phyloP scores from a whole-genome alignment of 2,329 filamentous ascomycete genomes.

The Penicillium vulpinum region DNA sequence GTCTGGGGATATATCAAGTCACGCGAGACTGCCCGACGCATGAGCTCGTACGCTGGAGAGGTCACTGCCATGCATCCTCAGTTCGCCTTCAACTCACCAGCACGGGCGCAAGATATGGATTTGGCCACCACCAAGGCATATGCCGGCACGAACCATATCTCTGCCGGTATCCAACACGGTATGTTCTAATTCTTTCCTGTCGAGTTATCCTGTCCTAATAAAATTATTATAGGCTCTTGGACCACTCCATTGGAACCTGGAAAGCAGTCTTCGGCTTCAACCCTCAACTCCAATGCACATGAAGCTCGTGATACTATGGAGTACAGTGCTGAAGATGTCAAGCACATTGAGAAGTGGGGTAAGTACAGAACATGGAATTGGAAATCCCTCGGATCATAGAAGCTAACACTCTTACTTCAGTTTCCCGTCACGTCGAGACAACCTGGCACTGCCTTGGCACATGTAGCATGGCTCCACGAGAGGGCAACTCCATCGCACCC shows the following conservation, averaged over 20 bases:
- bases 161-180: constrained; percentile 71
- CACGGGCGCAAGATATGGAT: constrained; percentile 70
- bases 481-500: constrained; percentile 78
- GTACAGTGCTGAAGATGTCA: constrained; percentile 58
- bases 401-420: constrained; percentile 25
- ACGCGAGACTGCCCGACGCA: constrained; percentile 74
- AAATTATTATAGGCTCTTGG: constrained; percentile 54
- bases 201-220: neutral
- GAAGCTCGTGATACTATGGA: constrained; percentile 62
- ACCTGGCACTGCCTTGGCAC: constrained; percentile 71
- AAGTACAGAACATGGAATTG: constrained; percentile 7
- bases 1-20: constrained; percentile 84
- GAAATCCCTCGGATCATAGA: neutral
- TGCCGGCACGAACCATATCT: constrained; percentile 69
- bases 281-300: constrained; percentile 65
- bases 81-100: constrained; percentile 69
- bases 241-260: constrained; percentile 60
- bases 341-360: constrained; percentile 65
- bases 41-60: constrained; percentile 76
- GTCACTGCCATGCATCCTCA: constrained; percentile 67
- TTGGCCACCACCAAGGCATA: constrained; percentile 73
- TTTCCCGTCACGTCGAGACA: constrained; percentile 71
- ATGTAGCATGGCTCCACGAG: constrained; percentile 73
- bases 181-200: constrained; percentile 20
- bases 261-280: constrained; percentile 49